Conservation (phyloP, 1,284 basidiomycete species). For the Ustilago bromivora region DNA sequence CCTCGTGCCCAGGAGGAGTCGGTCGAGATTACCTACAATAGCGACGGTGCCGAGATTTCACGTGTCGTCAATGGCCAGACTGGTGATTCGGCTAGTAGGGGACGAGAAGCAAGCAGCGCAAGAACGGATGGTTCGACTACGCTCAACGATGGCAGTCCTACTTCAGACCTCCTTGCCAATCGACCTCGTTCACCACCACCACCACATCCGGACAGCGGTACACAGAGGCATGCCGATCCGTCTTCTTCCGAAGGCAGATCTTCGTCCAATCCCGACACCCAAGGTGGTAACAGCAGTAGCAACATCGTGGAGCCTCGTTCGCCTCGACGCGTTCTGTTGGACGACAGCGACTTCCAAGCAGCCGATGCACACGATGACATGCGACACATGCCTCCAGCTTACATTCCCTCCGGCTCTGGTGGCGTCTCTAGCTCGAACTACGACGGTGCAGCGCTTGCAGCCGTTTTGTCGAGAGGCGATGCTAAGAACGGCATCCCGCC, state of each 20-base stretch:
- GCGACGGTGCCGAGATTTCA: constrained; percentile 4
- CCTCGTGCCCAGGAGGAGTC: constrained; percentile 24
- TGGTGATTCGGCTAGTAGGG: constrained; percentile 1
- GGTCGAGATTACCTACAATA: constrained; percentile 45
- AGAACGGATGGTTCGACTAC: constrained; percentile 10
- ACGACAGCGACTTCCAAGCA: constrained; percentile 54
- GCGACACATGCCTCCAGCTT: constrained; percentile 57
- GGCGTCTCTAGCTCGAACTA: background rate
- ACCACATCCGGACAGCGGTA: constrained; percentile 38
- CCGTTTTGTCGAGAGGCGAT: constrained; percentile 39
- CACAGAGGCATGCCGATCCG: background rate
- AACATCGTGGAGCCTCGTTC: constrained; percentile 3
- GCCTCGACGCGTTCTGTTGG: constrained; percentile 23
- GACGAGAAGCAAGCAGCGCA: background rate
- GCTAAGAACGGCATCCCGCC: constrained; percentile 46
- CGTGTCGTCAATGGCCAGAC: background rate
- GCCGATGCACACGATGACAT: constrained; percentile 43
- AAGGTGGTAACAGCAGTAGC: background rate
- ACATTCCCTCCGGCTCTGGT: constrained; percentile 50
- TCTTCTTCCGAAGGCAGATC: constrained; percentile 11
- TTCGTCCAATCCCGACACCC: constrained; percentile 9
- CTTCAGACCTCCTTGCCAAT: background rate
- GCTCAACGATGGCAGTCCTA: background rate
- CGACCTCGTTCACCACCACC: constrained; percentile 42
- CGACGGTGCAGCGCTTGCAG: constrained; percentile 22